phyloP scores from a whole-genome alignment of 225 moss, liverwort and hornwort species.

The Marchantia paleacea region DNA sequence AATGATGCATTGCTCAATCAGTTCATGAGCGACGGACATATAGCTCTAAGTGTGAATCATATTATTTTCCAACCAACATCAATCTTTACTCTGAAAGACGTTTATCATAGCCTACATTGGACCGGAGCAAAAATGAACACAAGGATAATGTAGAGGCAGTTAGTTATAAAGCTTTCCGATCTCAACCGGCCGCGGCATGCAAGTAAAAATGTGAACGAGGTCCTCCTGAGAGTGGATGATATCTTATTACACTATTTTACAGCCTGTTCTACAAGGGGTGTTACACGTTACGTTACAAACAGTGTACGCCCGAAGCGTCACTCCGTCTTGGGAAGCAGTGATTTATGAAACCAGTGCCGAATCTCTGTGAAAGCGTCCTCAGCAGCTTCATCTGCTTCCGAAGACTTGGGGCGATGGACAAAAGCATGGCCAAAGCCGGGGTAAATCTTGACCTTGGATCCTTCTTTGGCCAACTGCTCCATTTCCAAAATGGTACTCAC shows the following conservation, averaged over 20 bases:
- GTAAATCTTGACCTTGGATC: conserved; percentile 61
- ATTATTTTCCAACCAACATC: too few species aligned
- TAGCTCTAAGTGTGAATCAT: too few species aligned
- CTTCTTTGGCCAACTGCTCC: conserved; percentile 44
- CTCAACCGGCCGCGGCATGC: too few species aligned
- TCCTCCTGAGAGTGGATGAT: neutral
- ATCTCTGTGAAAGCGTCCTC: conserved; percentile 61
- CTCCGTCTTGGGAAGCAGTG: conserved; percentile 27
- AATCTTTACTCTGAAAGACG: too few species aligned
- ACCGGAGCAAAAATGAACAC: too few species aligned
- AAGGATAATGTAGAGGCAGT: too few species aligned
- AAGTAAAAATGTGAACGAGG: too few species aligned
- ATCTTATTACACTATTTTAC: neutral
- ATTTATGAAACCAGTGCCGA: conserved; percentile 66
- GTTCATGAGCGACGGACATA: too few species aligned
- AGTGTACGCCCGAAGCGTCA: neutral
- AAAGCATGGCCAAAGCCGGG: conserved; percentile 70
- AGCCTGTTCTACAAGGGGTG: neutral
- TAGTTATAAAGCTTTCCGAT: too few species aligned
- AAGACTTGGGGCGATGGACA: conserved; percentile 54
- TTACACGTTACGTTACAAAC: neutral
- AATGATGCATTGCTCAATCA: too few species aligned
- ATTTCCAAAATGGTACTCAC: conserved; percentile 43
- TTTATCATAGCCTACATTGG: too few species aligned
- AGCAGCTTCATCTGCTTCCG: conserved; percentile 65